Evolutionary conservation across 495 filamentous ascomycete genomes (phyloP), one percentile per base, ranked within the genome.

Genomic region (Amorphotheca resinae): DNA sequence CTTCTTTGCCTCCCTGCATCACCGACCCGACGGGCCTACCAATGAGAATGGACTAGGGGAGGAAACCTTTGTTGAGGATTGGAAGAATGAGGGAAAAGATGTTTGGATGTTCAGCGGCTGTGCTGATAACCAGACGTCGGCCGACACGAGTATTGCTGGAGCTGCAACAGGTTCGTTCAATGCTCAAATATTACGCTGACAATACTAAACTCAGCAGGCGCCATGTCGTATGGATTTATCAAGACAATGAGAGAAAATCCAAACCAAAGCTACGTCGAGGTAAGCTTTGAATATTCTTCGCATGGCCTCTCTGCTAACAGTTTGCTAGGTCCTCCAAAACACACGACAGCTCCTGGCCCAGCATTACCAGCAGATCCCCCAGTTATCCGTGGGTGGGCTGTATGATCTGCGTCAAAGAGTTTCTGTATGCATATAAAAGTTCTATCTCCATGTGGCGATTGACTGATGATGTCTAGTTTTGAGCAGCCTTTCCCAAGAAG

Each of bases 21-120:
- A 76, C 48, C 57, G 53, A 21, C 37, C 33, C 12, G 56, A 57
- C 9, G 45, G 51, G 20, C 59, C 67, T 2, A 52, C 52, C 5
- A 63, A 72, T 44, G 64, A 70, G 33, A 63, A 69, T 26, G 72
- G 71, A 0, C 54, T 77, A 14, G 70, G 60, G 0, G 55, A 64
- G 22, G 70, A 74, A 39, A 62, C 66, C 33, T 76, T 72, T 50
- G 53, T 58, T 21, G 66, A 69, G 42, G 54, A 72, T 42, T 78
- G 65, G 64, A 59, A 63, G 38, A 59, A 59, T 26, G 69, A 73
- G 46, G 68, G 69, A 9, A 66, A 67, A 45, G 64, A 72, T 47
- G 74, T 76, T 22, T 73, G 66, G 55, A 75, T 79, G 74, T 77
- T 74, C 48, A 67, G 61, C 34, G 74, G 74, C 2, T 79, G 74